Conservation (phyloP, 106 monocot species). For the Apostasia ramifera region DNA sequence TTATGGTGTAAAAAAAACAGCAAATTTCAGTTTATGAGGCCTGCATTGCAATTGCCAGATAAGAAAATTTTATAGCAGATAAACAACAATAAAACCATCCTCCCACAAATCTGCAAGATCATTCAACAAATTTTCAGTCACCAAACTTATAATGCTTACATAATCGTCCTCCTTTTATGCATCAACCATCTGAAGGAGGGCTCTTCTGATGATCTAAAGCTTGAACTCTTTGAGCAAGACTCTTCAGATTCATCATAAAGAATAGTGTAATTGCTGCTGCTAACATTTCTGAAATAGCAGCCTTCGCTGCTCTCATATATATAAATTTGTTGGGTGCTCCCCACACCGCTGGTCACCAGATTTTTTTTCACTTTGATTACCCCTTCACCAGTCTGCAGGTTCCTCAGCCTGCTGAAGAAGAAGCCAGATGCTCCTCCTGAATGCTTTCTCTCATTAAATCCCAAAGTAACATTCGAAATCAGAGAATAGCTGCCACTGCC, state of each 20-base stretch:
- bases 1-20: no score
- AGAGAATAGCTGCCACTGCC: slow-evolving; percentile 29
- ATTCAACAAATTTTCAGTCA: neutral
- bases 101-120: no score
- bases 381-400: slow-evolving; percentile 51
- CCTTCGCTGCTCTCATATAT: slow-evolving; percentile 68
- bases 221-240: slow-evolving; percentile 24
- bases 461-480: slow-evolving; percentile 39
- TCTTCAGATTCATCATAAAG: slow-evolving; percentile 48
- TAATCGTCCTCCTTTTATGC: neutral
- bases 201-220: slow-evolving; percentile 1
- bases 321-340: slow-evolving; percentile 56
- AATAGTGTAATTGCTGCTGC: slow-evolving; percentile 79
- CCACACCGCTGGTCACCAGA: slow-evolving; percentile 50
- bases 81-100: no score
- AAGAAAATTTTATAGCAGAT: no score
- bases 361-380: slow-evolving; percentile 63
- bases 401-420: slow-evolving; percentile 29
- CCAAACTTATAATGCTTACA: neutral
- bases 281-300: slow-evolving; percentile 90
- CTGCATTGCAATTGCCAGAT: no score
- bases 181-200: slow-evolving; percentile 7
- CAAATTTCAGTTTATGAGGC: no score
- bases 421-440: slow-evolving; percentile 45
- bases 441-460: slow-evolving; percentile 55